Conservation (phyloP, 495 filamentous ascomycete species). For the Staphylotrichum tortipilum region DNA sequence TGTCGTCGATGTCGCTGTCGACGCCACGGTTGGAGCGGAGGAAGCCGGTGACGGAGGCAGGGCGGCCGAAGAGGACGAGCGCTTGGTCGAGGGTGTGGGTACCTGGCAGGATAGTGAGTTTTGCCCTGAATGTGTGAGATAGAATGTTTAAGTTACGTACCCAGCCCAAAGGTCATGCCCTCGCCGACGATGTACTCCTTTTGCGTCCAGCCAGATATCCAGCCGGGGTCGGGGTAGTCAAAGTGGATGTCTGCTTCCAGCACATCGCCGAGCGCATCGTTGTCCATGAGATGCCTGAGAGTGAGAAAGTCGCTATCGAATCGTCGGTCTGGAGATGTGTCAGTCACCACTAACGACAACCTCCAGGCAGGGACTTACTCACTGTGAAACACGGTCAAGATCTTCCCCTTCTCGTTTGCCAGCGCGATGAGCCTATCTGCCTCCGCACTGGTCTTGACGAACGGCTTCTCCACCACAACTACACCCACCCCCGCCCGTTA, state of each 20-base stretch:
- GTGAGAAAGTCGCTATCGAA: slow-evolving; percentile 68
- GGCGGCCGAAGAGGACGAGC: slow-evolving; percentile 56
- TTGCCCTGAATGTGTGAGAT: no score
- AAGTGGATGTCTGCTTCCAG: slow-evolving; percentile 65
- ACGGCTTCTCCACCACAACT: slow-evolving; percentile 73
- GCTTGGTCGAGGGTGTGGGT: slow-evolving; percentile 66
- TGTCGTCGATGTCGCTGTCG: slow-evolving; percentile 29
- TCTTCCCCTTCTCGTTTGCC: slow-evolving; percentile 49
- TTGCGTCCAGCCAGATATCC: slow-evolving; percentile 48
- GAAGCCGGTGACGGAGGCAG: slow-evolving; percentile 55
- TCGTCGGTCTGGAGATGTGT: slow-evolving; percentile 42
- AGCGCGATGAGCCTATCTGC: slow-evolving; percentile 55
- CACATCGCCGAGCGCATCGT: slow-evolving; percentile 49
- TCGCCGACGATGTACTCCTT: slow-evolving; percentile 46
- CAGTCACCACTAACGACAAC: no score
- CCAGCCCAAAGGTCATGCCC: slow-evolving; percentile 62
- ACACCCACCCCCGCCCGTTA: no score
- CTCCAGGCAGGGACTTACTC: neutral
- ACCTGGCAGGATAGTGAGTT: no score
- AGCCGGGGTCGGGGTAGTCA: slow-evolving; percentile 41
- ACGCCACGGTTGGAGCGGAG: slow-evolving; percentile 48
- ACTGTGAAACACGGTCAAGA: slow-evolving; percentile 62
- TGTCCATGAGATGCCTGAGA: slow-evolving; percentile 45
- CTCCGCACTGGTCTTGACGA: slow-evolving; percentile 55
- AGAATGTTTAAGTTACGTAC: no score